phyloP scores from a whole-genome alignment of 768 basidiomycete genomes.

The Lactifluus hygrophoroides region DNA sequence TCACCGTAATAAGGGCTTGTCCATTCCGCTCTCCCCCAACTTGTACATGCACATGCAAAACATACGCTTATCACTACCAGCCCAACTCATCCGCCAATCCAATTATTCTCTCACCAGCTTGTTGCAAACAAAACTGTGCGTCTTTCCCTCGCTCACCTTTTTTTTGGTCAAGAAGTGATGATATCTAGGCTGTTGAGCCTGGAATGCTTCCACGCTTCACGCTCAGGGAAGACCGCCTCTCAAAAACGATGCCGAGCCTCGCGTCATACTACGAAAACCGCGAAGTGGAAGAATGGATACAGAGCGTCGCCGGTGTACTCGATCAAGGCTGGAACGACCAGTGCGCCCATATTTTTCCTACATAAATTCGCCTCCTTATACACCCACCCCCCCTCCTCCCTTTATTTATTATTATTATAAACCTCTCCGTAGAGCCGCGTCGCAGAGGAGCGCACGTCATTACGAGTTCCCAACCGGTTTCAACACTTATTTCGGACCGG shows the following conservation, averaged over 20 bases:
- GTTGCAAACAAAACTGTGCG: slow-evolving; percentile 70
- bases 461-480: slow-evolving; percentile 98
- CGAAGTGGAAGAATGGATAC: slow-evolving; percentile 93
- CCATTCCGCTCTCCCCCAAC: slow-evolving; percentile 64
- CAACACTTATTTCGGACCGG: slow-evolving; percentile 70
- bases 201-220: slow-evolving; percentile 54
- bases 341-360: no score
- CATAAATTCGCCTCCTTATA: no score
- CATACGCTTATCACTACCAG: slow-evolving; percentile 50
- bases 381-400: not conserved
- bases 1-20: slow-evolving; percentile 52
- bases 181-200: slow-evolving; percentile 59
- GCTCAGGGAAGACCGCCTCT: slow-evolving; percentile 65
- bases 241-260: slow-evolving; percentile 76
- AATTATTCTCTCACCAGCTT: slow-evolving; percentile 79
- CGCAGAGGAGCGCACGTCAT: slow-evolving; percentile 46
- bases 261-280: slow-evolving; percentile 65
- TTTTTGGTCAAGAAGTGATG: not conserved
- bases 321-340: slow-evolving; percentile 87
- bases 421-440: slow-evolving; percentile 47
- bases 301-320: slow-evolving; percentile 77
- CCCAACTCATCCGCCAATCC: slow-evolving; percentile 46
- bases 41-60: slow-evolving; percentile 74
- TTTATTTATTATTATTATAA: not conserved
- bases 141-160: no score